Conservation (phyloP, 108 stramenopile genomes). For the Pseudonitzschia pungens region DNA sequence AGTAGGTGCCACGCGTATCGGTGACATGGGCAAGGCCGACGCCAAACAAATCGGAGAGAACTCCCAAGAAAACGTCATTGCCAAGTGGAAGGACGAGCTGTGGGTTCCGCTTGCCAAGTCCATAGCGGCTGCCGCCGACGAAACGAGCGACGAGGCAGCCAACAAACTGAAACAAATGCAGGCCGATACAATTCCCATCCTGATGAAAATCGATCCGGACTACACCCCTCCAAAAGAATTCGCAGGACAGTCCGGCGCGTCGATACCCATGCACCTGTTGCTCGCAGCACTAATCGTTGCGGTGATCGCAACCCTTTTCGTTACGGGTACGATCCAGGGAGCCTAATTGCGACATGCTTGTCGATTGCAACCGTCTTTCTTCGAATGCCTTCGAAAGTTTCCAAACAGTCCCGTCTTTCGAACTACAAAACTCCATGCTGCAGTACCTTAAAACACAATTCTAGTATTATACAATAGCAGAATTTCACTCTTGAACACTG, state of each 20-base stretch:
- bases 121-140: background rate
- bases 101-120: constrained; percentile 30
- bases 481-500: too few relatives aligned
- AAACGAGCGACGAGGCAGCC: background rate
- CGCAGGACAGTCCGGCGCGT: background rate
- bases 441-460: too few relatives aligned
- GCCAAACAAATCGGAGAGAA: constrained; percentile 63
- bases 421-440: too few relatives aligned
- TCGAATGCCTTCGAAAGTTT: too few relatives aligned
- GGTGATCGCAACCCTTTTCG: constrained; percentile 3
- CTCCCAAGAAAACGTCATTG: constrained; percentile 59
- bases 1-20: constrained; percentile 61
- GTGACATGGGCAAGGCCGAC: constrained; percentile 72
- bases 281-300: background rate
- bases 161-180: constrained; percentile 30
- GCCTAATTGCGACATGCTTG: background rate
- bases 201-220: constrained; percentile 33
- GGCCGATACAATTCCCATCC: constrained; percentile 19
- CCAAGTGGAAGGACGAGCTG: constrained; percentile 37
- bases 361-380: too few relatives aligned
- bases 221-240: constrained; percentile 23
- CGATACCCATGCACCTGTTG: constrained; percentile 1
- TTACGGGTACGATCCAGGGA: background rate
- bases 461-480: too few relatives aligned
- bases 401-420: too few relatives aligned